These are phyloP conservation scores for Teunomyces funiuensis DNA, from an alignment of 805 yeast species.

Conservation along the genomic window DNA sequence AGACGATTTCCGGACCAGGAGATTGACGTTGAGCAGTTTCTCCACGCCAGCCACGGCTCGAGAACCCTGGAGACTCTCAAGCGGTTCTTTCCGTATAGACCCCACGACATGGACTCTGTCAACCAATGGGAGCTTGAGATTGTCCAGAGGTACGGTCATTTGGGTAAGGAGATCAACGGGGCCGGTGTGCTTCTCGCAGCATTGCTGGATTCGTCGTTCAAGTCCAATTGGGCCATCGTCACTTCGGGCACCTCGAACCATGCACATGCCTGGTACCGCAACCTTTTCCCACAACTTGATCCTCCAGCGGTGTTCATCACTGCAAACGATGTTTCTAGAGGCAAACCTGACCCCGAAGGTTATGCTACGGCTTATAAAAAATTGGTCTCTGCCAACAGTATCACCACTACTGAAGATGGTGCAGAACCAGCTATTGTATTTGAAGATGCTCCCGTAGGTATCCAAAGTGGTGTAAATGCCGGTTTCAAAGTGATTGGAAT, in stretches of 20 bases:
- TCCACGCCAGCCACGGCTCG: slow-evolving; percentile 18
- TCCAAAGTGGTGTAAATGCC: slow-evolving; percentile 18
- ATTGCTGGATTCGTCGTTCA: slow-evolving; percentile 4
- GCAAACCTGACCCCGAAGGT: slow-evolving; percentile 24
- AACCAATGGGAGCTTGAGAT: slow-evolving; percentile 13
- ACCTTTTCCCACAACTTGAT: slow-evolving; percentile 7
- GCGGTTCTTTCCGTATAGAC: slow-evolving; percentile 15
- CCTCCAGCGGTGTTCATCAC: slow-evolving; percentile 18
- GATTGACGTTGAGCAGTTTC: slow-evolving; percentile 11
- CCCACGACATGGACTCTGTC: slow-evolving; percentile 8
- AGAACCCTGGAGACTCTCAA: slow-evolving; percentile 16
- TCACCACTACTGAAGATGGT: not conserved
- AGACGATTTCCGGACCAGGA: slow-evolving; percentile 10
- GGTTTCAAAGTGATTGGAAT: slow-evolving; percentile 20
- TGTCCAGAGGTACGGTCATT: slow-evolving; percentile 17
- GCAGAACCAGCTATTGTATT: slow-evolving; percentile 15
- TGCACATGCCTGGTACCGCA: slow-evolving; percentile 20
- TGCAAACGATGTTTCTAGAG: slow-evolving; percentile 18
- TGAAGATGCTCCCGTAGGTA: slow-evolving; percentile 23
- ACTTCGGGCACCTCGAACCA: slow-evolving; percentile 19
- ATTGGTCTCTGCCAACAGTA: slow-evolving; percentile 9
- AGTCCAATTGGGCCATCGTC: slow-evolving; percentile 18
- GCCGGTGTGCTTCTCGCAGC: slow-evolving; percentile 9
- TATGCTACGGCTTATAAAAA: slow-evolving; percentile 8
- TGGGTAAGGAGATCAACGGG: slow-evolving; percentile 17